Evolutionary conservation across 306 rosid genomes (phyloP).

Genomic region (Arachis stenosperma): DNA sequence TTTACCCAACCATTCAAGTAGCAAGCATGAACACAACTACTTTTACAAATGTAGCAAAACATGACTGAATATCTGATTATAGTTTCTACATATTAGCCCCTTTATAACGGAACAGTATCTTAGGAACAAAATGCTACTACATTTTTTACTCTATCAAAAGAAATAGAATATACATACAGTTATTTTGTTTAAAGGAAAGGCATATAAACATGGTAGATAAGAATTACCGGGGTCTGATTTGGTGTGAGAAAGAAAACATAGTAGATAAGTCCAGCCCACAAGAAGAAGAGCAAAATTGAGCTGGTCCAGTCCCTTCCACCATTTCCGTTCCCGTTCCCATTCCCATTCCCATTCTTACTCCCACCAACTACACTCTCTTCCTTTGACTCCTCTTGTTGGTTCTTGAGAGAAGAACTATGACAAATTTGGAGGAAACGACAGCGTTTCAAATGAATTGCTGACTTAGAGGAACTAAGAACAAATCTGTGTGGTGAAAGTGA

Average conservation of each 20-base stretch:
- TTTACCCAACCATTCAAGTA: too few species aligned
- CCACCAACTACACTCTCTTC: slow-evolving; percentile 40
- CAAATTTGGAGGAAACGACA: slow-evolving; percentile 41
- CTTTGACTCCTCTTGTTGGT: slow-evolving; percentile 38
- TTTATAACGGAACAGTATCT: too few species aligned
- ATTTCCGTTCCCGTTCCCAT: slow-evolving; percentile 42
- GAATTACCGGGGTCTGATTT: slow-evolving; percentile 84
- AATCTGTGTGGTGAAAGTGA: neutral
- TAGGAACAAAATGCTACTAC: too few species aligned
- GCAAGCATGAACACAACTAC: neutral
- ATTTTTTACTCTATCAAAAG: too few species aligned
- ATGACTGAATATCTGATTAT: too few species aligned
- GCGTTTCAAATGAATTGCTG: neutral
- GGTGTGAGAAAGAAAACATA: slow-evolving; percentile 79
- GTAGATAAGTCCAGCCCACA: slow-evolving; percentile 80
- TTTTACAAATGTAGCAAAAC: too few species aligned
- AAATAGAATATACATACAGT: too few species aligned
- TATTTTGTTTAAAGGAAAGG: too few species aligned
- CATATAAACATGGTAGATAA: neutral
- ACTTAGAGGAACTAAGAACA: neutral
- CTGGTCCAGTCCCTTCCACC: slow-evolving; percentile 73
- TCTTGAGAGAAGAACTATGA: slow-evolving; percentile 29
- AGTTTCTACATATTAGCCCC: too few species aligned
- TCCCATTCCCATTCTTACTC: slow-evolving; percentile 42
- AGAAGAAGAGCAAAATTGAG: slow-evolving; percentile 66